Conservation (phyloP, 345 rosid species). For the Pistacia atlantica region DNA sequence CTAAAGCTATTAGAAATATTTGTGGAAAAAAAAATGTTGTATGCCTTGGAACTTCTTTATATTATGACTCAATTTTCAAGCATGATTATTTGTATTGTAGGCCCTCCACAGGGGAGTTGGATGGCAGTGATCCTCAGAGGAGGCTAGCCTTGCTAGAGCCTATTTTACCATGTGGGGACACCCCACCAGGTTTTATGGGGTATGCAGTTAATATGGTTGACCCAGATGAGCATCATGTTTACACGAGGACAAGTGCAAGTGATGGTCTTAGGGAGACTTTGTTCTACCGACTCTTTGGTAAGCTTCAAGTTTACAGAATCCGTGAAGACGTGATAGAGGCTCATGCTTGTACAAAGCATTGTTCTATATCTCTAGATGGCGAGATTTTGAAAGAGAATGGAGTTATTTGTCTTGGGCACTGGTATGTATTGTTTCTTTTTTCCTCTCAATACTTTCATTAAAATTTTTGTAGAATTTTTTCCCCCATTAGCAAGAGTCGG, state of each 20-base stretch:
- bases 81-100: conserved; percentile 26
- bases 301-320: conserved; percentile 64
- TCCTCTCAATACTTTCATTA: not conserved
- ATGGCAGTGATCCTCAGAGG: conserved; percentile 38
- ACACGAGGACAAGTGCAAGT: conserved; percentile 29
- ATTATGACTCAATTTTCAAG: not conserved
- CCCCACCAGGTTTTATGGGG: conserved; percentile 55
- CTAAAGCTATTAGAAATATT: not conserved
- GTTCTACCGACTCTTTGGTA: conserved; percentile 46
- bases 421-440: conserved; percentile 33
- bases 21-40: not conserved
- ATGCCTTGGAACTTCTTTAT: not conserved
- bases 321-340: conserved; percentile 43
- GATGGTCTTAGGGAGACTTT: conserved; percentile 63
- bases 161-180: conserved; percentile 32
- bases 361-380: conserved; percentile 66
- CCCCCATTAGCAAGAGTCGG: no score
- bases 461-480: no score
- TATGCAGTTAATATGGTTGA: conserved; percentile 70
- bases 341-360: conserved; percentile 31
- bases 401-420: conserved; percentile 37
- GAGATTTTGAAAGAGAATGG: conserved; percentile 50
- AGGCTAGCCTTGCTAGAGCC: conserved; percentile 52
- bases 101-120: conserved; percentile 30
- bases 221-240: conserved; percentile 26